Evolutionary conservation across 257 asterid species (phyloP), one percentile per base, ranked within the genome.

Genomic region (Petrea volubilis): DNA sequence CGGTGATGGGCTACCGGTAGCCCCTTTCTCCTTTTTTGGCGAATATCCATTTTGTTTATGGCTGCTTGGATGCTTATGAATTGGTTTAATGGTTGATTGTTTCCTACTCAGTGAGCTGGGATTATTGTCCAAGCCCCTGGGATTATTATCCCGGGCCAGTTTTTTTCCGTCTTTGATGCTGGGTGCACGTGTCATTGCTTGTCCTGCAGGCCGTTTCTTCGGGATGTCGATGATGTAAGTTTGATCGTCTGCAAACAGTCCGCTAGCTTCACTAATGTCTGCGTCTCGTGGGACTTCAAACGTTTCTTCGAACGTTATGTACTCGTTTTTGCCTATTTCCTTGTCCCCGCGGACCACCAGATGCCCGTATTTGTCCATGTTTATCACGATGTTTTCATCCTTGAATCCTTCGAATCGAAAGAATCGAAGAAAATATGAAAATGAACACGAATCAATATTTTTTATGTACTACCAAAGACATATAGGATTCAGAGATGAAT

Each of bases 321-420:
- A 76, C 72, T 80, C 76, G 77, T 72, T 78, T 10, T 64, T 76
- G 3, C 24, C 71, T 23, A 76, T 34, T 40, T 80, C 78, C 23
- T 2, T 71, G 73, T 72, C 53, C 11, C 84, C 84, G 2, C 84
- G 84, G 12, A 80, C 84, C 5, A 76, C 84, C 5, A 80, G 71
- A 14, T 72, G 79, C 0, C 84, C 84, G 46, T 76, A 72, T 31
- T 76, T 80, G 21, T 80, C 77, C 55, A 76, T 47, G 58, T 46
- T 78, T 43, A 80, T 57, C 2, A 50, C 61, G 50, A 80, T 58
- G 10, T 80, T 64, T 15, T 60, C 29, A 0, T 68, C 67, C 31
- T 76, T 73, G 27, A 80, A 80, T 38, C 84, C 84, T 80, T 15
- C 4, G 38, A 58, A 41, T 44, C 31, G 41, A 17, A 46, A 44